A percentile compares a stretch with the other conserved stretches of the same genome.
phyloP scores from a whole-genome alignment of 2,329 filamentous ascomycete genomes.

The Sporothrix humicola region DNA sequence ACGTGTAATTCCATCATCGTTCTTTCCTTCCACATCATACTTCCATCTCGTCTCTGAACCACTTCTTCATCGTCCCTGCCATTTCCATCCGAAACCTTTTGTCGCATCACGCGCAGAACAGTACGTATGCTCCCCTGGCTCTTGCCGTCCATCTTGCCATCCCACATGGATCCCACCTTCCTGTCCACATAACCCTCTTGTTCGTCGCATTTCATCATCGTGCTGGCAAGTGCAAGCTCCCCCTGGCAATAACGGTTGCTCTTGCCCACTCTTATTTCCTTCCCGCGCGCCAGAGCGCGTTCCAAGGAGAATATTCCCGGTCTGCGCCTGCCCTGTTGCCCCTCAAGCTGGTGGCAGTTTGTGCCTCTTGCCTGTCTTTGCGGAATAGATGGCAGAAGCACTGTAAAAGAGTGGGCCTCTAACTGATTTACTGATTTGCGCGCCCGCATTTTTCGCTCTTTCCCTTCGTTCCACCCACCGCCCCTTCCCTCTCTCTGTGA shows the following conservation, averaged over 20 bases:
- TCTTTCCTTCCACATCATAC: slow-evolving; percentile 19
- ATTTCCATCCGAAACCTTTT: neutral
- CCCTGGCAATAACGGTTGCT: neutral
- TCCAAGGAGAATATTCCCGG: neutral
- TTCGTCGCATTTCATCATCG: slow-evolving; percentile 26
- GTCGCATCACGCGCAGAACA: neutral
- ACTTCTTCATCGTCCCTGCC: slow-evolving; percentile 6
- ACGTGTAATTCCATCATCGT: neutral
- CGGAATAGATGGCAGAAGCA: neutral
- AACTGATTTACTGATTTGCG: slow-evolving; percentile 30
- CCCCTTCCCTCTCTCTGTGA: slow-evolving; percentile 16
- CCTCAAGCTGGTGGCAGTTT: neutral
- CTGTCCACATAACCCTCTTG: neutral
- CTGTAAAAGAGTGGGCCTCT: slow-evolving; percentile 20
- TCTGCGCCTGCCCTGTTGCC: neutral
- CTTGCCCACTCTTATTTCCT: slow-evolving; percentile 16
- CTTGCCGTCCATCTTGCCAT: neutral
- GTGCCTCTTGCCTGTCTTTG: neutral
- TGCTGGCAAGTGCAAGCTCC: neutral
- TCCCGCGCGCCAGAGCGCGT: slow-evolving; percentile 25
- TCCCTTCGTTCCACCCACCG: slow-evolving; percentile 17
- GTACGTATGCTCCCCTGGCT: neutral
- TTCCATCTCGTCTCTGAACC: neutral
- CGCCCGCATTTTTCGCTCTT: slow-evolving; percentile 20
- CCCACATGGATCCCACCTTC: slow-evolving; percentile 1